phyloP scores from a whole-genome alignment of 768 basidiomycete species.

The Kwoniella sp. region DNA sequence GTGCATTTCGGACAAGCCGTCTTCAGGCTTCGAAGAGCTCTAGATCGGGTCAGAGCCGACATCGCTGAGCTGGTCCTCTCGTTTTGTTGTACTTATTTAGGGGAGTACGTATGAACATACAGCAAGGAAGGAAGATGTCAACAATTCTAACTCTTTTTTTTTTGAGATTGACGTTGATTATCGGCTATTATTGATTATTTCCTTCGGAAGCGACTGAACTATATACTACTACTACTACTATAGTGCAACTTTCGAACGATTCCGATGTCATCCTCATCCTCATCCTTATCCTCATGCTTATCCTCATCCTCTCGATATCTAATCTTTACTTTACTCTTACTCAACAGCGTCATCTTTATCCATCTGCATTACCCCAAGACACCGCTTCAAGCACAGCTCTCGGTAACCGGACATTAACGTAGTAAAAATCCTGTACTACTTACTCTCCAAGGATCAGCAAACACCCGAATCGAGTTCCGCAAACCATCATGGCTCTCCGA shows the following conservation, averaged over 20 bases:
- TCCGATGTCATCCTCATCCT: background rate
- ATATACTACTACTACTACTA: background rate
- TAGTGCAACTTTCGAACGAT: constrained; percentile 8
- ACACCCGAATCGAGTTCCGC: too few species aligned
- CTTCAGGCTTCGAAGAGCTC: constrained; percentile 1
- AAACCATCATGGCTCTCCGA: constrained; percentile 36
- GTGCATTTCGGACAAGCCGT: constrained; percentile 6
- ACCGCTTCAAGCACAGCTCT: too few species aligned
- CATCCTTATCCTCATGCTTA: background rate
- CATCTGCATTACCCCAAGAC: too few species aligned
- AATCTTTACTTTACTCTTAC: background rate
- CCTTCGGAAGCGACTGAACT: constrained; percentile 7
- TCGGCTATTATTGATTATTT: constrained; percentile 2
- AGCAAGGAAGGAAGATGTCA: too few species aligned
- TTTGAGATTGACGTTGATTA: background rate
- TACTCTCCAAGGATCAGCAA: too few species aligned
- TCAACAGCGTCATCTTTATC: too few species aligned
- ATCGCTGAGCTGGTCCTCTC: too few species aligned
- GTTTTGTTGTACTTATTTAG: too few species aligned
- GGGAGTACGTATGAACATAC: too few species aligned
- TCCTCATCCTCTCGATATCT: background rate
- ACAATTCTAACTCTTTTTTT: constrained; percentile 11
- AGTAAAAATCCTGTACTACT: too few species aligned
- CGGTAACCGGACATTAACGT: too few species aligned
- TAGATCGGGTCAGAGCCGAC: constrained; percentile 3